Evolutionary conservation across 1,139 yeast species (phyloP).

Genomic region (Eremothecium coryli): DNA sequence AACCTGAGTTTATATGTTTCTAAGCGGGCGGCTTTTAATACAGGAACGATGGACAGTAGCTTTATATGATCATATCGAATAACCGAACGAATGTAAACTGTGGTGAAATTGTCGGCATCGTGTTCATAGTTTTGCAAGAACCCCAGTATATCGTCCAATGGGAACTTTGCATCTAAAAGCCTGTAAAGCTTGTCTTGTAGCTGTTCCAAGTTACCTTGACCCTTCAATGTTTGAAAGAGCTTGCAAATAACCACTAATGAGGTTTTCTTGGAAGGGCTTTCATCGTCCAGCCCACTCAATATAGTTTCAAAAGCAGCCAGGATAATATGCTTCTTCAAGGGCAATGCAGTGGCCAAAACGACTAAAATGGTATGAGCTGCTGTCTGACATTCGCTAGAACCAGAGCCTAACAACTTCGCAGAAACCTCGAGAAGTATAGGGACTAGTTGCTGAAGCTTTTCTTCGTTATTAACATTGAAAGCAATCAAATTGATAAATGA

Average conservation of each 20-base stretch:
- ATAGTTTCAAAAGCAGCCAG: constrained; percentile 66
- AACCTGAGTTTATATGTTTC: constrained; percentile 34
- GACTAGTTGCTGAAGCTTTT: constrained; percentile 34
- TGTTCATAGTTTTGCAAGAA: constrained; percentile 21
- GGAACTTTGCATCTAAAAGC: constrained; percentile 22
- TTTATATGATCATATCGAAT: constrained; percentile 34
- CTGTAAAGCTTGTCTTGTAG: constrained; percentile 32
- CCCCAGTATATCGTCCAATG: constrained; percentile 20
- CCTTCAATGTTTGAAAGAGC: constrained; percentile 34
- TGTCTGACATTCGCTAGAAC: constrained; percentile 58
- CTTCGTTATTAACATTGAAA: constrained; percentile 36
- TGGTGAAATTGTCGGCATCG: constrained; percentile 30
- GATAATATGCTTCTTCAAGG: constrained; percentile 53
- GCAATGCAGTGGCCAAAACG: constrained; percentile 65
- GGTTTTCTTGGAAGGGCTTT: constrained; percentile 31
- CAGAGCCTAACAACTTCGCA: constrained; percentile 44
- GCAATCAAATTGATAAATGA: constrained; percentile 59
- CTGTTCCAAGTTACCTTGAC: constrained; percentile 33
- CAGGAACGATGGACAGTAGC: constrained; percentile 25
- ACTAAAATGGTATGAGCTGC: constrained; percentile 77
- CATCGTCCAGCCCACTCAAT: constrained; percentile 37
- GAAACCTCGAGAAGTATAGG: constrained; percentile 51
- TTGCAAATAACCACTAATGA: constrained; percentile 34
- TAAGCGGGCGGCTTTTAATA: constrained; percentile 26
- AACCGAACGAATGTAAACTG: constrained; percentile 33